phyloP scores from a whole-genome alignment of 1,139 yeast genomes.

The Suhomyces guaymorum region DNA sequence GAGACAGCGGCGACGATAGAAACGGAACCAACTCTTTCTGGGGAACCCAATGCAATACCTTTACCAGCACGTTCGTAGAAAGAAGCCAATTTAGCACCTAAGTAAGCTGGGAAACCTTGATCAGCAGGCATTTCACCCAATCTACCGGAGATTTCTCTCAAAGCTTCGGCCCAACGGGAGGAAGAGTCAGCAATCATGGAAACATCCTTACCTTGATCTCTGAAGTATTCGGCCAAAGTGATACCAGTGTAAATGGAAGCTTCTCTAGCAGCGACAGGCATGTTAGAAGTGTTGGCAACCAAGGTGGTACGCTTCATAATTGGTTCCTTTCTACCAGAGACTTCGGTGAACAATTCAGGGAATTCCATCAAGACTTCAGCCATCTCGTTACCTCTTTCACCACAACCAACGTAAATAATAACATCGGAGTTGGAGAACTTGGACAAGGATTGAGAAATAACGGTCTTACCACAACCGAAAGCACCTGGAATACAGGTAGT shows the following conservation, averaged over 20 bases:
- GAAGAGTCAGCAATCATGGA: slow-evolving; percentile 99
- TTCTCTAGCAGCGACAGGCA: slow-evolving; percentile 99
- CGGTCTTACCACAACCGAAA: slow-evolving; percentile 99
- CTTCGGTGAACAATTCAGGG: slow-evolving; percentile 93
- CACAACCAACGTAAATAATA: slow-evolving; percentile 87
- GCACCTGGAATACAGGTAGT: slow-evolving; percentile 99
- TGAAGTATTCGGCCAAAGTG: slow-evolving; percentile 96
- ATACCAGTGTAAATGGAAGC: slow-evolving; percentile 99
- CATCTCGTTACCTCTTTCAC: slow-evolving; percentile 68
- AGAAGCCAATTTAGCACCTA: slow-evolving; percentile 97
- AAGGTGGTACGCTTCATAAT: slow-evolving; percentile 99
- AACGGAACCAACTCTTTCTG: slow-evolving; percentile 94
- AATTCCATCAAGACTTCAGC: slow-evolving; percentile 99
- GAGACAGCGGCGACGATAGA: slow-evolving; percentile 99
- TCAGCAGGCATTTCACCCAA: slow-evolving; percentile 99
- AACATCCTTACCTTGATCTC: slow-evolving; percentile 99
- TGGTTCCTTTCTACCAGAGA: slow-evolving; percentile 93
- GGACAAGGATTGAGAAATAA: slow-evolving; percentile 94
- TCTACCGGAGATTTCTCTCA: slow-evolving; percentile 99
- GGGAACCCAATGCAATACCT: slow-evolving; percentile 93
- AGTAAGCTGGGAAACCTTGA: slow-evolving; percentile 99
- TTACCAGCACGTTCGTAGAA: slow-evolving; percentile 99
- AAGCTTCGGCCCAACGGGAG: slow-evolving; percentile 99
- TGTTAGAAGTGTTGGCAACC: slow-evolving; percentile 97
- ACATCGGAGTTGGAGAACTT: slow-evolving; percentile 96